phyloP scores from a whole-genome alignment of 202 grass and related monocot species.

The Miscanthus sacchariflorus region DNA sequence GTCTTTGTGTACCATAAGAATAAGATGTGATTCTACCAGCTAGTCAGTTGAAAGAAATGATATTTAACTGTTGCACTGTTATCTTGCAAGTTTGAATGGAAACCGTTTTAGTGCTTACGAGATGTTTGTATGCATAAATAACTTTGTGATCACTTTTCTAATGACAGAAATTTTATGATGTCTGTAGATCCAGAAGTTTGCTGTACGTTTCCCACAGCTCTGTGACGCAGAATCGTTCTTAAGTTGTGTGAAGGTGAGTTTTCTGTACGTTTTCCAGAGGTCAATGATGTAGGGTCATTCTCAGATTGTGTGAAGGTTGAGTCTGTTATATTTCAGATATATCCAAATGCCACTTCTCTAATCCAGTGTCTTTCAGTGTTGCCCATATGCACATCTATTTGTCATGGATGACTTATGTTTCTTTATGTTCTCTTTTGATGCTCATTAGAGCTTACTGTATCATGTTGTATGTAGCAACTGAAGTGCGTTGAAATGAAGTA shows the following conservation, averaged over 20 bases:
- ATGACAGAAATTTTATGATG: conserved; percentile 28
- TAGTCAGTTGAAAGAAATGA: conserved; percentile 27
- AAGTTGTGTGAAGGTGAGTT: conserved; percentile 74
- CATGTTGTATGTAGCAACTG: not conserved
- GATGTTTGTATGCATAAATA: not conserved
- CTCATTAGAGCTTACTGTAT: not conserved
- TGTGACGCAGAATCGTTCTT: conserved; percentile 70
- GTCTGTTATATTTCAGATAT: conserved; percentile 22
- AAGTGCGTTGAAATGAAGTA: conserved; percentile 29
- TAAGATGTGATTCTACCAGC: conserved; percentile 21
- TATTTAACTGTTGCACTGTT: conserved; percentile 17
- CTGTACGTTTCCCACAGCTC: conserved; percentile 66
- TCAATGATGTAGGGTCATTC: conserved; percentile 54
- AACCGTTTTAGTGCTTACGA: not conserved
- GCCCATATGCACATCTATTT: not conserved
- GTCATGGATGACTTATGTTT: conserved; percentile 21
- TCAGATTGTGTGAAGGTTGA: conserved; percentile 72
- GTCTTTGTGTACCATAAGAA: conserved; percentile 34
- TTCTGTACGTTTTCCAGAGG: not conserved
- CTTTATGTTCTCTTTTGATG: not conserved
- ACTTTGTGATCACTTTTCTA: conserved; percentile 16
- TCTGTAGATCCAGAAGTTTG: conserved; percentile 91
- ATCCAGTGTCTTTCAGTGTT: not conserved
- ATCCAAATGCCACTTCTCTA: not conserved
- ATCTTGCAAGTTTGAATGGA: not conserved